Evolutionary conservation across 371 early-diverging fungal genomes (phyloP), one percentile per base, ranked within the genome.

Genomic region (Entomophthora muscae): DNA sequence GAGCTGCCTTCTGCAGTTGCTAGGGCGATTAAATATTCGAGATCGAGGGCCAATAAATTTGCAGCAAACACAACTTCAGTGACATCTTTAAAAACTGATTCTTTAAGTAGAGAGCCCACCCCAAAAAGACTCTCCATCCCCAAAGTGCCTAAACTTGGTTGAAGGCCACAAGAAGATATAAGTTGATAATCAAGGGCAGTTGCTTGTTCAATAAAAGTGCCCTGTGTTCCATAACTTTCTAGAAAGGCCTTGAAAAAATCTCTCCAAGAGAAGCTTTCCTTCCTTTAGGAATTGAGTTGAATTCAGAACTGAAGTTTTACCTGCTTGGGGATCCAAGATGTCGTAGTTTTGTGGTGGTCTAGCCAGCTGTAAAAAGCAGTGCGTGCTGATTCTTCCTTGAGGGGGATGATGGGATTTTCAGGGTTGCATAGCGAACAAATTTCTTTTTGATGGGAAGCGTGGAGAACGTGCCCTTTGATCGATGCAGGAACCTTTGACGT

Each of bases 351-450:
- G 42, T 42, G 42, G 17, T 42, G 42, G 17, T 42, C 42, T 42
- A 42, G 17, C 42, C 42, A 42, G 42, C 10, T 17, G 17, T 42
- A 42, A 42, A 42, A 42, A 10, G 5, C 17, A 17, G 42, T 42
- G 42, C 42, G 42, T 17, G 42, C 42, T 17, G 42, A 42, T 42
- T 42, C 42, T 10, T 42, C 42, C 42, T n/a, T 42, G 42, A 42
- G 42, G 5, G 42, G 42, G 42, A 42, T 17, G 42, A 42, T 42
- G 17, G 42, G 42, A 17, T 42, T 5, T 17, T 42, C 42, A 42
- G 42, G 42, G 17, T 42, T 42, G 42, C 42, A 42, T 42, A 13
- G 89, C 87, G 66, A 91, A 17, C 42, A 42, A 5, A 17, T 17
- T 10, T 42, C 42, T 10, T 17, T 42, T 17, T 42, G 10, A 42